Evolutionary conservation across 2,329 filamentous ascomycete genomes (phyloP).

Genomic region (Trichoderma sp.): DNA sequence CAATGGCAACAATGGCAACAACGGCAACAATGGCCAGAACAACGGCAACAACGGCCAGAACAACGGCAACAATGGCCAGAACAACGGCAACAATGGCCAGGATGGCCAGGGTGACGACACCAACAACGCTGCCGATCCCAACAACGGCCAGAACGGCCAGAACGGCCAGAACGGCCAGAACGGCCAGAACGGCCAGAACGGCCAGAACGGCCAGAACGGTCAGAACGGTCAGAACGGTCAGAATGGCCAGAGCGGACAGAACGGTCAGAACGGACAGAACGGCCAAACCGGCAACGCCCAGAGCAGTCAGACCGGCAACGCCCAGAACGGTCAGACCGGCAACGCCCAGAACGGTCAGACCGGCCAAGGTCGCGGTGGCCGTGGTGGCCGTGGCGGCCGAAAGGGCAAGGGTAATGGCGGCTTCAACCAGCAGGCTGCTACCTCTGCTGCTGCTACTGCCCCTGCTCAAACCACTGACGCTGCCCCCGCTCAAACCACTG

Average conservation of each 20-base stretch:
- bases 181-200: constrained; percentile 27
- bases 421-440: not conserved
- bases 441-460: not conserved
- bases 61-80: not conserved
- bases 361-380: not conserved
- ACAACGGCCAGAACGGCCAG: not conserved
- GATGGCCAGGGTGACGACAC: not conserved
- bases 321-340: too few species aligned
- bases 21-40: constrained; percentile 27
- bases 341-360: too few species aligned
- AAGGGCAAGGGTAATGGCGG: not conserved
- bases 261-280: constrained; percentile 6
- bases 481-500: not conserved
- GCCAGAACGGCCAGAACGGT: constrained; percentile 17
- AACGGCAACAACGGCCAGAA: constrained; percentile 27
- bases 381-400: constrained; percentile 6
- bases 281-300: not conserved
- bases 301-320: not conserved
- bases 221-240: constrained; percentile 11
- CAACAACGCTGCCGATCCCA: not conserved
- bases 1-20: constrained; percentile 31
- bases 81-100: not conserved
- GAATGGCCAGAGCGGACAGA: not conserved
- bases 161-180: not conserved
- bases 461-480: not conserved